phyloP scores from a whole-genome alignment of 495 filamentous ascomycete species.

The Penicillium angulare region DNA sequence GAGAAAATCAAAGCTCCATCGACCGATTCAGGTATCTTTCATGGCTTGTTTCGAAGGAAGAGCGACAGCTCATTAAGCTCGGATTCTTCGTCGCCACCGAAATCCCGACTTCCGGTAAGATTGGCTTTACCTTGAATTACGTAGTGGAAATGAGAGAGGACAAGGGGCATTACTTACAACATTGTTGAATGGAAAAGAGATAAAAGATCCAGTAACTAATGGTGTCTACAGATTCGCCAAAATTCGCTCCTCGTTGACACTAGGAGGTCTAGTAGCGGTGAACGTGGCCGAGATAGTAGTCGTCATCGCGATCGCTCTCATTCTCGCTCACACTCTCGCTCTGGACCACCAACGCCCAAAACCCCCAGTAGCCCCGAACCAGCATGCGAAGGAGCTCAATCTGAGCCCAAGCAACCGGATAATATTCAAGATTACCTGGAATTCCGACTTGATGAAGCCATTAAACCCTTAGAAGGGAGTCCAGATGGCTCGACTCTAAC shows the following conservation, averaged over 20 bases:
- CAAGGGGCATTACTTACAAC: neutral
- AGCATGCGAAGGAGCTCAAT: conserved; percentile 2
- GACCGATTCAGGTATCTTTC: conserved; percentile 18
- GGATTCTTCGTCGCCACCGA: neutral
- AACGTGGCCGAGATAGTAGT: neutral
- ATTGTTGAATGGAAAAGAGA: neutral
- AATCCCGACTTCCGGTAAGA: neutral
- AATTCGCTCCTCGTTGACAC: neutral
- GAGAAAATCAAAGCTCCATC: neutral
- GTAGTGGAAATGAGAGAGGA: neutral
- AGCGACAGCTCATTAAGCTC: conserved; percentile 10
- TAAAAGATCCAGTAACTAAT: neutral
- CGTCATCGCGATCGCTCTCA: neutral
- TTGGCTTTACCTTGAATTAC: neutral
- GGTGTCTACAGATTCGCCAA: neutral
- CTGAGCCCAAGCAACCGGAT: conserved; percentile 28
- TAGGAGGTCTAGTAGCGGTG: neutral
- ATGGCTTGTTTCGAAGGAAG: conserved; percentile 28
- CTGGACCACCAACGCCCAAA: neutral
- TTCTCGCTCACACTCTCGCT: neutral
- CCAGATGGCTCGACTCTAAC: conserved; percentile 33
- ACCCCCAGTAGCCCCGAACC: conserved; percentile 3
- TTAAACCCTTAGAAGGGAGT: neutral
- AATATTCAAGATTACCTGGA: conserved; percentile 34
- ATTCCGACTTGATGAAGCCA: conserved; percentile 15